These are phyloP conservation scores for Botryotinia narcissicola DNA, from an alignment of 2,329 filamentous ascomycete genomes.

Conservation along the genomic window DNA sequence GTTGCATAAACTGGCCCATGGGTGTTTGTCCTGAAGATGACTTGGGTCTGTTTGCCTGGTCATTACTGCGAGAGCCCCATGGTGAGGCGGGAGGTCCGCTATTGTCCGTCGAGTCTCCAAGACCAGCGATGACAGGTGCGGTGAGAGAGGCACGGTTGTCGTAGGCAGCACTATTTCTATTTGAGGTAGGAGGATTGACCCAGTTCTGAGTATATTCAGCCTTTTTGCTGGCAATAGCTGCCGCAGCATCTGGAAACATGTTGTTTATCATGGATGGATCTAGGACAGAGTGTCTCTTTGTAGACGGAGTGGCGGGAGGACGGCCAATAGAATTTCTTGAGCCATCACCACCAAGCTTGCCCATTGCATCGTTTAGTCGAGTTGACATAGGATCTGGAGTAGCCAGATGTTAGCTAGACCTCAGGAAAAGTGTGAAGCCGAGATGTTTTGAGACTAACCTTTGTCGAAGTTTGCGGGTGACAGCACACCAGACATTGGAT, in stretches of 20 bases:
- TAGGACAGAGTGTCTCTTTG: slow-evolving; percentile 91
- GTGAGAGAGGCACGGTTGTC: slow-evolving; percentile 71
- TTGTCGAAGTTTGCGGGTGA: slow-evolving; percentile 97
- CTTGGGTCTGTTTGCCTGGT: slow-evolving; percentile 65
- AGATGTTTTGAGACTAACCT: slow-evolving; percentile 53
- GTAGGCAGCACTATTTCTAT: slow-evolving; percentile 82
- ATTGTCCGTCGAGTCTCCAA: slow-evolving; percentile 61
- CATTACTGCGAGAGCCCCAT: slow-evolving; percentile 62
- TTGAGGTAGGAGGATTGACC: slow-evolving; percentile 83
- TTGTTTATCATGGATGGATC: slow-evolving; percentile 92
- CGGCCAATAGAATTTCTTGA: slow-evolving; percentile 83
- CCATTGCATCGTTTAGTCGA: slow-evolving; percentile 93
- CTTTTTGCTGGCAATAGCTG: slow-evolving; percentile 97
- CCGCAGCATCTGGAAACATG: slow-evolving; percentile 98
- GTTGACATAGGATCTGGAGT: slow-evolving; percentile 94
- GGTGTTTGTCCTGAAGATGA: slow-evolving; percentile 73
- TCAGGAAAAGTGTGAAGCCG: not conserved
- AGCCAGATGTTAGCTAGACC: slow-evolving; percentile 20
- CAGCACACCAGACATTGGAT: slow-evolving; percentile 92
- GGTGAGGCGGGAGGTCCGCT: slow-evolving; percentile 69
- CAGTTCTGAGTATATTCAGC: slow-evolving; percentile 96
- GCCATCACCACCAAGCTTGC: slow-evolving; percentile 84
- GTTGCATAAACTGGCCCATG: slow-evolving; percentile 95
- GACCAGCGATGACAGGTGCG: slow-evolving; percentile 71
- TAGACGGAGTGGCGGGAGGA: slow-evolving; percentile 71